Base-by-base conservation (phyloP, 23 red algal species). In the Cyanidium caldarium region DNA sequence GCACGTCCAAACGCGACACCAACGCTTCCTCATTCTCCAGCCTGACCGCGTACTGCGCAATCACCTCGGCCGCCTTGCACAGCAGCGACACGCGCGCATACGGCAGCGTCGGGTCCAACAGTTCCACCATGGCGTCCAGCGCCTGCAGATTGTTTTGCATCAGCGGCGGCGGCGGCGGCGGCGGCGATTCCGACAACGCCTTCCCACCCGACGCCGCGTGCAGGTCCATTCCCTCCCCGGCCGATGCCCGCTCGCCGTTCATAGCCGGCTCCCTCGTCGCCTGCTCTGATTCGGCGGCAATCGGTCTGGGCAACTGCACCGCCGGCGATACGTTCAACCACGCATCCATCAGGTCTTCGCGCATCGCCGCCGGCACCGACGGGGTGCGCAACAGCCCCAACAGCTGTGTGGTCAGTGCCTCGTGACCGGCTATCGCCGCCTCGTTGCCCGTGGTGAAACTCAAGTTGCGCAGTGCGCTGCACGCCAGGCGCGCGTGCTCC, bases 1-100 rank as follows among this genome's bases (percentile, higher is more conserved):
- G 71, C 10, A 51, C 79, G 51, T 66, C 74, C 77, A 95, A 95
- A 14, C 41, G 42, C 15, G 68, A 57, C 0, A 77, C 74, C 45
- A 95, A 76, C 2, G 75, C 77, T 0, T 42, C 70, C 44, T 95
- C 89, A 69, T 95, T 95, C 41, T 83, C 78, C 19, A 76, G 73
- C 30, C 77, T 72, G 2, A 79, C 77, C 2, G 83, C 83, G 0
- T 82, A 71, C 43, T 77, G 75, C 2, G 89, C 89, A 0, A 95
- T 57, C 1, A 95, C 68, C 45, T 95, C 89, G 3, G 77, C 76
- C 33, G 72, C 78, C 72, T 95, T 95, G 39, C 61, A 72, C 26
- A 95, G 72, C 23, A 75, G 77, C 46, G 72, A 70, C 39, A 56
- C 46, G 30, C 75, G 76, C 14, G 68, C 69, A 0, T 51, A 65